phyloP scores from a whole-genome alignment of 176 grass and related monocot genomes.

The Lolium multiflorum region DNA sequence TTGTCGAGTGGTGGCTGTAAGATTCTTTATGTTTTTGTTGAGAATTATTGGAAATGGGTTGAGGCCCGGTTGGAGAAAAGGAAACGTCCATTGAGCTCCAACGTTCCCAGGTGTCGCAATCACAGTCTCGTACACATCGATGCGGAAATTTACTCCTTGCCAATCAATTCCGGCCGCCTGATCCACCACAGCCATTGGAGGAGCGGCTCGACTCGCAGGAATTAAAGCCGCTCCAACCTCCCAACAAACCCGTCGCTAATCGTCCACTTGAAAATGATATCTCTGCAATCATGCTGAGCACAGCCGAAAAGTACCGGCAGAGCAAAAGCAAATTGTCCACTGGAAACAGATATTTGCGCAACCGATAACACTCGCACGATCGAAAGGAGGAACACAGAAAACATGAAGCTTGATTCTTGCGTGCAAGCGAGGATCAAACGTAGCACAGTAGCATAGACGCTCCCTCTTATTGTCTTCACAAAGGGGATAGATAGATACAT shows the following conservation, averaged over 20 bases:
- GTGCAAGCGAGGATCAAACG: background rate
- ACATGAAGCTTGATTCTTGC: background rate
- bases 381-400: background rate
- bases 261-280: conserved; percentile 13
- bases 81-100: too few species aligned
- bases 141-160: background rate
- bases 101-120: background rate
- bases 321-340: background rate
- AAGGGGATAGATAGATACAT: conserved; percentile 21
- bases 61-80: too few species aligned
- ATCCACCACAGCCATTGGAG: background rate
- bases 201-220: background rate
- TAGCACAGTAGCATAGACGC: background rate
- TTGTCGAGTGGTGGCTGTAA: too few species aligned
- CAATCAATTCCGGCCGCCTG: background rate
- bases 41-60: too few species aligned
- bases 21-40: too few species aligned
- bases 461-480: conserved; percentile 54
- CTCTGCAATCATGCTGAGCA: background rate
- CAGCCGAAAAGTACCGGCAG: background rate
- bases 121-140: background rate
- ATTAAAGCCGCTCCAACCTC: background rate
- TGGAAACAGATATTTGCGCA: background rate
- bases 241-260: conserved; percentile 10
- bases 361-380: background rate